Evolutionary conservation across 192 early-diverging fungal species (phyloP).

Genomic region (Martensiomyces pterosporus): DNA sequence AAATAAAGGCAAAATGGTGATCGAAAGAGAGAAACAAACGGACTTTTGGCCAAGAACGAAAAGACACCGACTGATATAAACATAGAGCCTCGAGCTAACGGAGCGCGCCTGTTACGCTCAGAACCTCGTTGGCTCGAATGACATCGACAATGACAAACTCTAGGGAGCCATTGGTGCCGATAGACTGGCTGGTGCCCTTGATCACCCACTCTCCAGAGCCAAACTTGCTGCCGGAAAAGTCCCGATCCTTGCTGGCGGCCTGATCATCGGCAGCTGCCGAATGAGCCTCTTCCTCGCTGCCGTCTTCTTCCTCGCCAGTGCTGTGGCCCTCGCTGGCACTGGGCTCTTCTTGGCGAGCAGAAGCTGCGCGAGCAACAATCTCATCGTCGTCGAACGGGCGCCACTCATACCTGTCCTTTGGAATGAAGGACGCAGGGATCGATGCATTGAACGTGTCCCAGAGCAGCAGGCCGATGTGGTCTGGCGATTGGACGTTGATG

Average conservation of each 20-base stretch:
- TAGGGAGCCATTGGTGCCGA: conserved; percentile 63
- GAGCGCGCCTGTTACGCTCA: conserved; percentile 77
- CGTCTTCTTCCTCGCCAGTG: conserved; percentile 26
- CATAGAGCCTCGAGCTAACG: too few species aligned
- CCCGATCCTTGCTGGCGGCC: conserved; percentile 5
- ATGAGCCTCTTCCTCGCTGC: conserved; percentile 17
- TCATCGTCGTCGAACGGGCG: conserved; percentile 50
- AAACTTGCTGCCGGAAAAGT: conserved; percentile 27
- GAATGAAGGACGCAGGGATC: conserved; percentile 79
- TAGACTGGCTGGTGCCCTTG: conserved; percentile 59
- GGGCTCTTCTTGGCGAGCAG: background rate
- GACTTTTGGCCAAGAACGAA: too few species aligned
- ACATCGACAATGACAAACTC: conserved; percentile 74
- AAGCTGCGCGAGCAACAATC: conserved; percentile 27
- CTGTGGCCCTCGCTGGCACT: conserved; percentile 15
- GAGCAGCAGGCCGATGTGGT: conserved; percentile 90
- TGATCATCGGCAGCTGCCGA: conserved; percentile 16
- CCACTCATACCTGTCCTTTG: conserved; percentile 71
- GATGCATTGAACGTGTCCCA: conserved; percentile 96
- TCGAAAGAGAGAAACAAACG: too few species aligned
- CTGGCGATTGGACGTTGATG: conserved; percentile 89
- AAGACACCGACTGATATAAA: too few species aligned
- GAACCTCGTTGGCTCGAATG: conserved; percentile 75
- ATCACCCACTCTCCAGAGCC: conserved; percentile 67
- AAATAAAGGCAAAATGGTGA: too few species aligned